These are phyloP conservation scores for Alternaria longipes DNA, from an alignment of 2,329 filamentous ascomycete species.

Conservation along the genomic window DNA sequence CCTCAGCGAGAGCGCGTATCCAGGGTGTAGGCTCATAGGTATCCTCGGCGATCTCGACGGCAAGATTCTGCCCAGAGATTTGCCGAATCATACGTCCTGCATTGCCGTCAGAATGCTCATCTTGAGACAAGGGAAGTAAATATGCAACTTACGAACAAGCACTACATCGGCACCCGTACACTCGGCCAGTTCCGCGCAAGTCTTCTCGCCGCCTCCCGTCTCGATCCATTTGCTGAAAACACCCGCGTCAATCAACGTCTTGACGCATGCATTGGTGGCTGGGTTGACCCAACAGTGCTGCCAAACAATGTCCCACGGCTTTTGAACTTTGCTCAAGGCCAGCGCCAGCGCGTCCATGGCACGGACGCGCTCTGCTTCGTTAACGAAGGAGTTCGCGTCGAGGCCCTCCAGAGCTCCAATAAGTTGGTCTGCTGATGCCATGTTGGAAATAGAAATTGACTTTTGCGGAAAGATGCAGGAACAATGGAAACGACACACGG, in stretches of 20 bases:
- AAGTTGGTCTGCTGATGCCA: slow-evolving; percentile 13
- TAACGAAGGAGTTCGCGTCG: slow-evolving; percentile 12
- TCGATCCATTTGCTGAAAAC: slow-evolving; percentile 14
- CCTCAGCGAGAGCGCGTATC: slow-evolving; percentile 9
- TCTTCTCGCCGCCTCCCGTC: slow-evolving; percentile 8
- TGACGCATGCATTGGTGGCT: slow-evolving; percentile 14
- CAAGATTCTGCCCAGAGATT: slow-evolving; percentile 7
- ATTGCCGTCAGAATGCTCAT: neutral
- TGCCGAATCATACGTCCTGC: slow-evolving; percentile 3
- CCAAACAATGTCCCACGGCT: slow-evolving; percentile 14
- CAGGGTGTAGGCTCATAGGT: slow-evolving; percentile 13
- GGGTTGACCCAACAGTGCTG: slow-evolving; percentile 13
- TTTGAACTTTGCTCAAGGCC: slow-evolving; percentile 11
- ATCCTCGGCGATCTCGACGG: slow-evolving; percentile 4
- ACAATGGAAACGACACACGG: neutral
- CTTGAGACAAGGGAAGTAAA: neutral
- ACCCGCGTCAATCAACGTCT: slow-evolving; percentile 14
- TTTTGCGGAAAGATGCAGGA: slow-evolving; percentile 8
- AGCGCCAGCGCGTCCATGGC: slow-evolving; percentile 10
- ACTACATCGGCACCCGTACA: neutral
- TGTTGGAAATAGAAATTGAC: slow-evolving; percentile 9
- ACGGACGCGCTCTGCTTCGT: slow-evolving; percentile 13
- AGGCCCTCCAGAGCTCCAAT: slow-evolving; percentile 9
- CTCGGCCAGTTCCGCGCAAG: slow-evolving; percentile 8
- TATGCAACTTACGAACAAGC: neutral